Base-by-base conservation (phyloP, 2,329 filamentous ascomycete genomes). In the Drechmeria coniospora region DNA sequence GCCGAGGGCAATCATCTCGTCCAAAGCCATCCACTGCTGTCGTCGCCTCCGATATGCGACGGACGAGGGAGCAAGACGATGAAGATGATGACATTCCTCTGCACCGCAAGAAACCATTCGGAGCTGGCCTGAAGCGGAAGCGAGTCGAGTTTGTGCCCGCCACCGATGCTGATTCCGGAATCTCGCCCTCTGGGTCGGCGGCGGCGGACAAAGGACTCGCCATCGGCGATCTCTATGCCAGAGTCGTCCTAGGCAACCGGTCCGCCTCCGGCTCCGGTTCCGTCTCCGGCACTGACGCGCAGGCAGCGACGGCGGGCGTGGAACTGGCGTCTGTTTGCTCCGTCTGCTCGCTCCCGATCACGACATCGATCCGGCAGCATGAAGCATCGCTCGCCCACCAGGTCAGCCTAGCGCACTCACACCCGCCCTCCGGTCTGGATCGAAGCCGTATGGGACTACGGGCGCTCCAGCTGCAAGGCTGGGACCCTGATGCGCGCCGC, bases 401-500 rank as follows among this genome's bases (percentile, higher is more conserved):
- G 53, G 65, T 79, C 21, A 74, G 68, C 34, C 57, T 83, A 2
- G 49, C 60, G 4, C 77, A 82, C 44, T 76, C 75, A 1, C 72
- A 79, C 32, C 76, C 77, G 6, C 79, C 79, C 1, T 83, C 78
- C 0, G 64, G 74, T 10, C 56, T 84, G 13, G 74, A 83, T 48
- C 65, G 79, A 19, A 66, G 61, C 4, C 65, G 78, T 25, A 79
- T 80, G 61, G 79, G 79, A 0, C 55, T 84, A 6, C 57, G 65
- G 5, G 68, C 78, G 16, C 62, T 86, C 18, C 59, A 69, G 28
- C 61, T 68, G 1, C 66, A 78, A 32, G 79, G 79, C 16, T 86
- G 78, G 72, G 74, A 86, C 40, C 76, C 79, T 0, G 79, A 86
- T 49, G 60, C 70, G 16, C 61, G 82, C 3, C 51, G 57, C 11